Evolutionary conservation across 148 eudicot species (phyloP).

Genomic region (Rhododendron vialii): DNA sequence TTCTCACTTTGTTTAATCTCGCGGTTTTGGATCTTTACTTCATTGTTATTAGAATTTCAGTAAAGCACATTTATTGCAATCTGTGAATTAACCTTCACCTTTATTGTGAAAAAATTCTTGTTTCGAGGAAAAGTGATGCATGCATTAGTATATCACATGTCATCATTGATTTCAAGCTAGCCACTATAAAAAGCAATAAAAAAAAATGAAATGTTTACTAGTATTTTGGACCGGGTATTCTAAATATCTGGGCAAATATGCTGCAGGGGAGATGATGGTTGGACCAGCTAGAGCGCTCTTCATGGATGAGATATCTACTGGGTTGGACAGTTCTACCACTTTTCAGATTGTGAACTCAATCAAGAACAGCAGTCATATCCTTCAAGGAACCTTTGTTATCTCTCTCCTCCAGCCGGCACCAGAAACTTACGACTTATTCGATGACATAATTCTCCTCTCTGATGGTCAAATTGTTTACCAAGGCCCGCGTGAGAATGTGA

Average conservation of each 20-base stretch:
- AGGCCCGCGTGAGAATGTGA: constrained; percentile 15
- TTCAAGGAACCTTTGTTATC: constrained; percentile 14
- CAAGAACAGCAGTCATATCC: constrained; percentile 6
- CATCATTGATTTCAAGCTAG: too few relatives aligned
- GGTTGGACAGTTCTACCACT: constrained; percentile 22
- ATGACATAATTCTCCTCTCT: constrained; percentile 21
- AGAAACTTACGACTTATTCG: constrained; percentile 20
- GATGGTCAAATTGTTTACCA: constrained; percentile 22
- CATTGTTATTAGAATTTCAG: too few relatives aligned
- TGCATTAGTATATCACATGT: too few relatives aligned
- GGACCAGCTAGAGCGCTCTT: constrained; percentile 22
- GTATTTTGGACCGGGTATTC: neutral
- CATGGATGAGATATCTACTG: constrained; percentile 27
- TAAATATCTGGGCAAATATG: neutral
- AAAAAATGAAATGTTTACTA: too few relatives aligned
- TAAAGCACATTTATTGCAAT: neutral
- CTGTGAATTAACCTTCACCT: neutral
- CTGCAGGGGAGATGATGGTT: constrained; percentile 22
- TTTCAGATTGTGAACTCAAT: constrained; percentile 19
- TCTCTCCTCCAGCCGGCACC: constrained; percentile 24
- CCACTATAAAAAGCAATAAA: too few relatives aligned
- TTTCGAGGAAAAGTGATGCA: too few relatives aligned
- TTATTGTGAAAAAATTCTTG: too few relatives aligned
- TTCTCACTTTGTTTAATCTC: too few relatives aligned
- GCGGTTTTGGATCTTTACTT: neutral